phyloP scores from a whole-genome alignment of 2,329 filamentous ascomycete genomes.

The Penicillium sp. region DNA sequence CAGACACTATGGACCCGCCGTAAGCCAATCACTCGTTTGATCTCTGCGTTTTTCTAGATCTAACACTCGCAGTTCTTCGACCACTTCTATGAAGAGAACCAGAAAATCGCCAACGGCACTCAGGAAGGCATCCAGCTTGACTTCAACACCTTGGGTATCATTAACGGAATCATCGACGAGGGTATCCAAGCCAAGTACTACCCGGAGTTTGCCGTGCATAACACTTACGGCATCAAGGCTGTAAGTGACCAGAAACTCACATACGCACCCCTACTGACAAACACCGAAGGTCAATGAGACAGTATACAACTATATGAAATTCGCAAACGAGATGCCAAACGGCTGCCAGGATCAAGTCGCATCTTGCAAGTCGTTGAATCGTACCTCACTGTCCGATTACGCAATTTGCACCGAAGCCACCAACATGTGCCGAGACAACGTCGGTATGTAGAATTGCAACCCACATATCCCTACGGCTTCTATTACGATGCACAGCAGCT shows the following conservation, averaged over 20 bases:
- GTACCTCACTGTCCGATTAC: constrained; percentile 50
- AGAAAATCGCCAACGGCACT: constrained; percentile 51
- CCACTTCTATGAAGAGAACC: constrained; percentile 57
- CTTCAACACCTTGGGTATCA: constrained; percentile 54
- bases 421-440: constrained; percentile 54
- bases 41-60: background rate
- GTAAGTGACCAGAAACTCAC: constrained; percentile 16
- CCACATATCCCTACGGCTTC: background rate
- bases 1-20: background rate
- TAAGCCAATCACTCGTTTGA: background rate
- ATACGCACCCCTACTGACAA: constrained; percentile 1
- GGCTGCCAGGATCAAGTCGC: constrained; percentile 61
- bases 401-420: constrained; percentile 54
- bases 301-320: constrained; percentile 57
- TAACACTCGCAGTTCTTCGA: constrained; percentile 48
- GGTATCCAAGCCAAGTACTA: constrained; percentile 50
- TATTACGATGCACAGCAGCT: background rate
- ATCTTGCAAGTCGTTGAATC: constrained; percentile 61
- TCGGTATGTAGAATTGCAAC: constrained; percentile 38
- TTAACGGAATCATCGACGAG: constrained; percentile 56
- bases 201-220: constrained; percentile 53
- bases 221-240: constrained; percentile 53
- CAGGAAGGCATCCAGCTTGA: constrained; percentile 50
- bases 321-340: constrained; percentile 58
- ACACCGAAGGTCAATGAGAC: constrained; percentile 50